phyloP scores from a whole-genome alignment of 495 filamentous ascomycete genomes.

The Aspergillus ostianus region DNA sequence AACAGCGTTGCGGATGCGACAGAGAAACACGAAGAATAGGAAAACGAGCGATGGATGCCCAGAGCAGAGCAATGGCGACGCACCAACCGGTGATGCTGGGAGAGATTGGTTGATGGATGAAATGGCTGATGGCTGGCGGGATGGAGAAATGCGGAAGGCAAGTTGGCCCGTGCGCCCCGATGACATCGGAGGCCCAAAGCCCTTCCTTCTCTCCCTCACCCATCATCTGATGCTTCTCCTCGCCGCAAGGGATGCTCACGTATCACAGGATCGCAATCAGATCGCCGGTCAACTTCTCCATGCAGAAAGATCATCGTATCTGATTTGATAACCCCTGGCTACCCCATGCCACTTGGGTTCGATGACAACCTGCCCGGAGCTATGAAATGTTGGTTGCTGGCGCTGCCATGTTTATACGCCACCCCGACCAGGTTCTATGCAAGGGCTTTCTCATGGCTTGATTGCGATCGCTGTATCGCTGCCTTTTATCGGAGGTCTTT shows the following conservation, averaged over 20 bases:
- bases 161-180: neutral
- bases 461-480: neutral
- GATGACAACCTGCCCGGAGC: neutral
- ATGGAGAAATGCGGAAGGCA: neutral
- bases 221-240: neutral
- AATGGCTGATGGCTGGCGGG: neutral
- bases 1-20: neutral
- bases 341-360: neutral
- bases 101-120: neutral
- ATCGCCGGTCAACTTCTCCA: neutral
- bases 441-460: neutral
- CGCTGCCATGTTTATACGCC: neutral
- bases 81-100: conserved; percentile 17
- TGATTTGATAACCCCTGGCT: neutral
- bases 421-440: neutral
- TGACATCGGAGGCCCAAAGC: neutral
- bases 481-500: too few species aligned
- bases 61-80: conserved; percentile 1
- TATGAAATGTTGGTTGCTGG: neutral
- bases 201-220: neutral
- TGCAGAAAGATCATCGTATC: neutral
- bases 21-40: neutral
- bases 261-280: neutral
- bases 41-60: conserved; percentile 12
- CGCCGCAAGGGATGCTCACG: neutral